phyloP scores from a whole-genome alignment of 768 basidiomycete species.

The Dentipellis sp. region DNA sequence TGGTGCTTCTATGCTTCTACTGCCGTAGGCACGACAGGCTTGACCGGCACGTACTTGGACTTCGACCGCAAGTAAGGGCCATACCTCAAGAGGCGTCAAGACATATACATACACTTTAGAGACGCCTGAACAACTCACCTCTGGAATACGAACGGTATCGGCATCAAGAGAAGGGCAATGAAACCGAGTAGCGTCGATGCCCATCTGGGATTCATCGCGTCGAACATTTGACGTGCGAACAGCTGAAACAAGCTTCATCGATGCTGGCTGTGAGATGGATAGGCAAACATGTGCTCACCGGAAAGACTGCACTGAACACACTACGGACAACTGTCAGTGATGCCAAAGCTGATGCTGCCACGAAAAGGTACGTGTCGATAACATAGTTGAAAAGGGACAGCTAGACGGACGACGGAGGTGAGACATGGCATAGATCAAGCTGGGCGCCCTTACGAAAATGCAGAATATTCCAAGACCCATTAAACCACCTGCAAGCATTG shows the following conservation, averaged over 20 bases:
- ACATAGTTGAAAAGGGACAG: constrained; percentile 50
- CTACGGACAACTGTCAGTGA: constrained; percentile 44
- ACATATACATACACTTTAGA: background rate
- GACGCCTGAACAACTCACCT: constrained; percentile 1
- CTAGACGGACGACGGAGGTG: constrained; percentile 19
- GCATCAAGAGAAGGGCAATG: constrained; percentile 40
- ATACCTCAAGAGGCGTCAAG: background rate
- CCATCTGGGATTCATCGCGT: constrained; percentile 40
- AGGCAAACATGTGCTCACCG: constrained; percentile 2
- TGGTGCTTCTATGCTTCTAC: too few relatives aligned
- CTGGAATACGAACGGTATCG: constrained; percentile 23
- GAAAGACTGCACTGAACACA: constrained; percentile 31
- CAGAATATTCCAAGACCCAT: constrained; percentile 44
- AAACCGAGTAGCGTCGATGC: constrained; percentile 50
- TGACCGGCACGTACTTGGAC: constrained; percentile 6
- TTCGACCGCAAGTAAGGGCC: constrained; percentile 11
- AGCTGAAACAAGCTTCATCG: constrained; percentile 19
- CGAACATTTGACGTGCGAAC: constrained; percentile 49
- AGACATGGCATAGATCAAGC: background rate
- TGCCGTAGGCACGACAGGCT: too few relatives aligned
- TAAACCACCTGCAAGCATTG: constrained; percentile 37
- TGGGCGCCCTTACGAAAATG: constrained; percentile 34
- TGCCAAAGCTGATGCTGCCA: constrained; percentile 50
- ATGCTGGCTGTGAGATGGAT: background rate
- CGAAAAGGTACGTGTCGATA: constrained; percentile 47